Percentiles rank a stretch among this genome's conserved stretches.
These are phyloP conservation scores for Xylariaceae sp. DNA, from an alignment of 2,329 filamentous ascomycete species.

Conservation along the genomic window DNA sequence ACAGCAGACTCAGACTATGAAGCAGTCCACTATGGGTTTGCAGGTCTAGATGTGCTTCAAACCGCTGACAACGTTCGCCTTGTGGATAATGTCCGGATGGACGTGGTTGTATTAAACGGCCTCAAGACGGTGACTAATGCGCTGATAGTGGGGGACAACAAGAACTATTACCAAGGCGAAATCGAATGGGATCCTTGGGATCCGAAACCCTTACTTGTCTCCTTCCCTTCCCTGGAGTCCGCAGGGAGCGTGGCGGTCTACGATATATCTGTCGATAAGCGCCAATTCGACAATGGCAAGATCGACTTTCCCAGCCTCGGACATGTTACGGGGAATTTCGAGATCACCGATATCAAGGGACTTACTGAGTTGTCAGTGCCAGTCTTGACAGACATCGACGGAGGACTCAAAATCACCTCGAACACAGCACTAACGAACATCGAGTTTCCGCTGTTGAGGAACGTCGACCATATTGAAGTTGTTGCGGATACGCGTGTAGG, in stretches of 20 bases:
- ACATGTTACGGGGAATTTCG: slow-evolving; percentile 6
- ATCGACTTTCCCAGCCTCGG: slow-evolving; percentile 3
- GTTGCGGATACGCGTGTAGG: background rate
- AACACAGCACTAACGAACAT: background rate
- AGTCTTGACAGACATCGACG: slow-evolving; percentile 2
- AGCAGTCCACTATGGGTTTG: slow-evolving; percentile 2
- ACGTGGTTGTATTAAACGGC: background rate
- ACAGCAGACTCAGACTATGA: slow-evolving; percentile 3
- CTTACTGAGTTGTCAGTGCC: slow-evolving; percentile 1
- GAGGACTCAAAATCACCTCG: background rate
- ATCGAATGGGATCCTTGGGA: background rate
- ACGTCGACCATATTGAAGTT: background rate
- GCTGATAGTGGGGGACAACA: slow-evolving; percentile 3
- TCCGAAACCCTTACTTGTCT: background rate
- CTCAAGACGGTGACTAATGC: slow-evolving; percentile 2
- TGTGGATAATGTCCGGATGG: slow-evolving; percentile 4
- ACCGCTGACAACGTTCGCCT: slow-evolving; percentile 6
- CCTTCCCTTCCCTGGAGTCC: slow-evolving; percentile 2
- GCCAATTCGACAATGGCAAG: background rate
- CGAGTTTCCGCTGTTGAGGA: slow-evolving; percentile 2
- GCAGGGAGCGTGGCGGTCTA: slow-evolving; percentile 4
- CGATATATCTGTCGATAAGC: background rate
- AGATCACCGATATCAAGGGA: slow-evolving; percentile 1
- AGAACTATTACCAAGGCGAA: background rate
- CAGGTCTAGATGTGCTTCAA: slow-evolving; percentile 1